These are phyloP conservation scores for Aspergillus quadrilineatus DNA, from an alignment of 2,329 filamentous ascomycete genomes.

Conservation along the genomic window DNA sequence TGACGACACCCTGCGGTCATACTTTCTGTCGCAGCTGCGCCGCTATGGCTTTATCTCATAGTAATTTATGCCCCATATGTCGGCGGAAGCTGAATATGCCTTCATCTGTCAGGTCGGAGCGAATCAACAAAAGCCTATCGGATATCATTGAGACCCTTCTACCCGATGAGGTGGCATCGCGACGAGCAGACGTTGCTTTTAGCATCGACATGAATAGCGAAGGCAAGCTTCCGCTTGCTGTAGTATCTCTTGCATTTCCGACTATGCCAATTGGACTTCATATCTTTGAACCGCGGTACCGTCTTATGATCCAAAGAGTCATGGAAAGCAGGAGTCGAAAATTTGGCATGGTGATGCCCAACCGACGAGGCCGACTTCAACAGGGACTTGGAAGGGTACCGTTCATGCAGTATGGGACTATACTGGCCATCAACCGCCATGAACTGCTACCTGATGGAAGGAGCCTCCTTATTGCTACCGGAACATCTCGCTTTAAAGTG, in stretches of 20 bases:
- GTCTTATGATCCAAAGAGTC: conserved; percentile 80
- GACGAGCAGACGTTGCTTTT: conserved; percentile 54
- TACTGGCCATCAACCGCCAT: conserved; percentile 72
- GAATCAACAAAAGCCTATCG: conserved; percentile 63
- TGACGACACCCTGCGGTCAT: conserved; percentile 84
- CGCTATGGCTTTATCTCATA: conserved; percentile 72
- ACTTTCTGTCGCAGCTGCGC: conserved; percentile 84
- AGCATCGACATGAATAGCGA: conserved; percentile 55
- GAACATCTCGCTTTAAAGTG: conserved; percentile 74
- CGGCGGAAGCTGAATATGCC: conserved; percentile 62
- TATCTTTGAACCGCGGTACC: conserved; percentile 89
- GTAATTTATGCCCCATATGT: conserved; percentile 76
- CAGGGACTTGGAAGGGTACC: conserved; percentile 52
- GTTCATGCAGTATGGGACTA: conserved; percentile 74
- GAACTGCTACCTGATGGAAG: conserved; percentile 76
- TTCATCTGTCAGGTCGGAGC: conserved; percentile 49
- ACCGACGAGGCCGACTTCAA: conserved; percentile 53
- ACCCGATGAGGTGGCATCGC: conserved; percentile 61
- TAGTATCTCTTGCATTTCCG: conserved; percentile 80
- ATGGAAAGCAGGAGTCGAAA: conserved; percentile 67
- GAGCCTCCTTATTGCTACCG: conserved; percentile 75
- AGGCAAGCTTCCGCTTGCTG: conserved; percentile 69
- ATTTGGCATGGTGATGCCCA: conserved; percentile 83
- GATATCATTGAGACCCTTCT: conserved; percentile 68
- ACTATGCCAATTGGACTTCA: conserved; percentile 81